phyloP scores from a whole-genome alignment of 495 filamentous ascomycete species.

The Aspergillus steynii region DNA sequence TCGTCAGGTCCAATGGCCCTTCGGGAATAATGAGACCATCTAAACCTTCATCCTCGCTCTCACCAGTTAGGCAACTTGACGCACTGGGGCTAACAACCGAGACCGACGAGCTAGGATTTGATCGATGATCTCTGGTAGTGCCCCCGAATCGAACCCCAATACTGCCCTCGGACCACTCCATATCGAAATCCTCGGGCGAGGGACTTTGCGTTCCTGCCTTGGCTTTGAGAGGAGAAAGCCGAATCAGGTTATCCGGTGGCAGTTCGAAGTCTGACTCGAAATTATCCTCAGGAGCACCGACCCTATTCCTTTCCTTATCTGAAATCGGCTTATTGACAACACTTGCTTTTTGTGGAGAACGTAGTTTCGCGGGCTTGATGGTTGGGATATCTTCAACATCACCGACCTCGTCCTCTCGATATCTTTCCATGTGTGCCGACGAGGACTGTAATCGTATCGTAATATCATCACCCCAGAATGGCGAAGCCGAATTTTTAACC shows the following conservation, averaged over 20 bases:
- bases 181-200: slow-evolving; percentile 72
- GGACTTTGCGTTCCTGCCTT: slow-evolving; percentile 57
- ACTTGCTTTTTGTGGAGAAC: slow-evolving; percentile 50
- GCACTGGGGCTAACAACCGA: slow-evolving; percentile 89
- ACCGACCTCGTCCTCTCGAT: slow-evolving; percentile 61
- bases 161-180: slow-evolving; percentile 89
- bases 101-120: slow-evolving; percentile 78
- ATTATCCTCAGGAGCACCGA: slow-evolving; percentile 53
- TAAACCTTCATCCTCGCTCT: slow-evolving; percentile 90
- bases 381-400: slow-evolving; percentile 66
- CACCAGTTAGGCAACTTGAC: slow-evolving; percentile 84
- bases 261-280: slow-evolving; percentile 81
- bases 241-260: slow-evolving; percentile 58
- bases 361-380: slow-evolving; percentile 66
- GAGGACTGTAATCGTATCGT: slow-evolving; percentile 28
- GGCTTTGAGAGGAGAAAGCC: slow-evolving; percentile 59
- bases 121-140: slow-evolving; percentile 72
- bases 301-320: slow-evolving; percentile 28
- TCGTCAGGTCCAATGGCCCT: slow-evolving; percentile 78
- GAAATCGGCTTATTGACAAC: slow-evolving; percentile 1
- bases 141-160: slow-evolving; percentile 86
- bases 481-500: slow-evolving; percentile 35
- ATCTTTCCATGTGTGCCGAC: slow-evolving; percentile 51
- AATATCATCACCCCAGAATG: slow-evolving; percentile 31
- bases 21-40: slow-evolving; percentile 81